Conservation (phyloP, 2,329 filamentous ascomycete species). For the Xylariaceae sp. region DNA sequence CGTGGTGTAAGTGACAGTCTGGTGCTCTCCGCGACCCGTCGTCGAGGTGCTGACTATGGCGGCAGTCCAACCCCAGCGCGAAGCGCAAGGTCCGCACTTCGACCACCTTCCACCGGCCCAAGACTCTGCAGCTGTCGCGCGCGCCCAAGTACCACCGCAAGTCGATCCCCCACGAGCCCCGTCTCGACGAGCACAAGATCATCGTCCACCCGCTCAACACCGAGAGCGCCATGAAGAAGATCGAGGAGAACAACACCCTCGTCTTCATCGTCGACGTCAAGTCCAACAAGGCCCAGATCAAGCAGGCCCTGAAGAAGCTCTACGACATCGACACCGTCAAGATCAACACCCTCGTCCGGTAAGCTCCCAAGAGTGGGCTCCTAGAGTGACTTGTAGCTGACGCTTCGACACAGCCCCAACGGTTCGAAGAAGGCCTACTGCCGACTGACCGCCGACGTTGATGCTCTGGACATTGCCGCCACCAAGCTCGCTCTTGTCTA, state of each 20-base stretch:
- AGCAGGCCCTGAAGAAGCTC: slow-evolving; percentile 95
- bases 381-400: slow-evolving; percentile 8
- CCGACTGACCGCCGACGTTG: slow-evolving; percentile 90
- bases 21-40: neutral
- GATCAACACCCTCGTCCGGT: slow-evolving; percentile 99
- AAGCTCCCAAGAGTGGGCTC: slow-evolving; percentile 31
- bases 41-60: slow-evolving; percentile 13
- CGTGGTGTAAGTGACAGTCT: slow-evolving; percentile 68
- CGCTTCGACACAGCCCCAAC: slow-evolving; percentile 60
- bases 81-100: slow-evolving; percentile 84
- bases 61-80: slow-evolving; percentile 60
- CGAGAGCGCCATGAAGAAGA: slow-evolving; percentile 99
- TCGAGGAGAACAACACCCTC: slow-evolving; percentile 99
- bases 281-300: slow-evolving; percentile 99
- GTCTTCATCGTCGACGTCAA: slow-evolving; percentile 91
- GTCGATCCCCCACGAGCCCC: slow-evolving; percentile 80
- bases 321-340: slow-evolving; percentile 98
- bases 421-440: slow-evolving; percentile 98
- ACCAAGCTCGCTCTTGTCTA: slow-evolving; percentile 99
- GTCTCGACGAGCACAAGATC: slow-evolving; percentile 96
- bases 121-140: slow-evolving; percentile 88
- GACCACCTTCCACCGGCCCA: slow-evolving; percentile 95
- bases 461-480: slow-evolving; percentile 97
- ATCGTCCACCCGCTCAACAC: slow-evolving; percentile 98
- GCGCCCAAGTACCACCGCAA: slow-evolving; percentile 95